Base-by-base conservation (phyloP, 768 basidiomycete genomes). In the Tephrocybe sp. region DNA sequence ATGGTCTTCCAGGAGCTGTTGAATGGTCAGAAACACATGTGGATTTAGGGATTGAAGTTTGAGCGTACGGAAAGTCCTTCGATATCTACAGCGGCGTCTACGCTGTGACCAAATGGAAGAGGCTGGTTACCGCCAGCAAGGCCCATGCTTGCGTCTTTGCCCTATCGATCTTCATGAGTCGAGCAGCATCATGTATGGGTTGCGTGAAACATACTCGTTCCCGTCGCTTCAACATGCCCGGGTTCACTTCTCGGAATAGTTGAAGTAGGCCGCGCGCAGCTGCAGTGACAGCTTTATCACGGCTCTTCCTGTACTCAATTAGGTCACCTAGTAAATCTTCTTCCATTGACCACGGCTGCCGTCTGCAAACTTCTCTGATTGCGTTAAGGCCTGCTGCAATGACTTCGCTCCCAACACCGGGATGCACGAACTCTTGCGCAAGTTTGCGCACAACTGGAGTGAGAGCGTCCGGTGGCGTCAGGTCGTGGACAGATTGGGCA, bases 261-360 rank as follows among this genome's bases (percentile, higher is more conserved):
- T 88, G 90, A 44, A 98, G 68, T 40, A 99, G 63, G 12, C 93
- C 90, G 22, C 97, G 76, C 2, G 91, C 86, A 38, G 90, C 93
- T n/a, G 90, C 82, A 6, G 87, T 85, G 36, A 97, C 93, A 1
- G 87, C 80, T 72, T 97, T 98, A 68, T 97, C 97, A 59, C 86
- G 82, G 59, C 92, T 94, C 73, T 97, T 98, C 63, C 86, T 77
- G 66, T 99, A 99, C 68, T 93, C 94, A 44, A 98, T 80, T 54
- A 99, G 67, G 69, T 99, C 97, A 3, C 88, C 84, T 4, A 99
- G 73, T 21, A 97, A 67, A 60, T 97, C 95, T 57, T 92, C 91
- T 57, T 95, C 92, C 88, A 99, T 97, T 46, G 89, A 84, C 91
- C 93, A 94, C 3, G 95, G 92, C 63, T 99, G 97, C 31, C 95